These are phyloP conservation scores for Wolfiporia cocos DNA, from an alignment of 1,284 basidiomycete genomes.

Conservation along the genomic window DNA sequence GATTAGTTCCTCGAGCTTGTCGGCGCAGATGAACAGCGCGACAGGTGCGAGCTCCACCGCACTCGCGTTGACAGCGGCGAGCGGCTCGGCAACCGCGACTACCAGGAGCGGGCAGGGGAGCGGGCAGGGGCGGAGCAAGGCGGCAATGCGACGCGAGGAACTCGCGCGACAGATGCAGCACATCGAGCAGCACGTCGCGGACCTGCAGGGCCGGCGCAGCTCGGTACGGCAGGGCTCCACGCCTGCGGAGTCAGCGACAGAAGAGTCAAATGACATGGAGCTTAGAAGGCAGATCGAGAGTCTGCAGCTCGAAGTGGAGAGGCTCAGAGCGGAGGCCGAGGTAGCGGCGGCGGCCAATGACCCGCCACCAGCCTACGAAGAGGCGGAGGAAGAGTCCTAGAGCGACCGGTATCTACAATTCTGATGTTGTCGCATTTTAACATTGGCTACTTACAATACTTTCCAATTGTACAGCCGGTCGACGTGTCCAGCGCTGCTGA, in stretches of 20 bases:
- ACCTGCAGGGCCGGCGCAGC: neutral
- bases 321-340: conserved; percentile 1
- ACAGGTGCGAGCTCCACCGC: neutral
- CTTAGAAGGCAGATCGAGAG: conserved; percentile 3
- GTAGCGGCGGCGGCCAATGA: neutral
- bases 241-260: neutral
- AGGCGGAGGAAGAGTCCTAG: neutral
- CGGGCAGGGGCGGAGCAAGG: neutral
- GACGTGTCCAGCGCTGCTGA: too few relatives aligned
- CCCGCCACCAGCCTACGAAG: conserved; percentile 1
- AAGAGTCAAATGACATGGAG: neutral
- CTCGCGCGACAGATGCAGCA: conserved; percentile 2
- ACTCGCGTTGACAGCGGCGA: neutral
- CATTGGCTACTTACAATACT: too few relatives aligned
- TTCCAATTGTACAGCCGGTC: too few relatives aligned
- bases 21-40: neutral
- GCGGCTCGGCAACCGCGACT: neutral
- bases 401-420: neutral
- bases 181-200: conserved; percentile 3
- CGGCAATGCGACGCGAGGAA: neutral
- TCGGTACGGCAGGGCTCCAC: neutral
- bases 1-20: neutral
- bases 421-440: neutral
- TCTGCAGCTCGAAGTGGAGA: conserved; percentile 4
- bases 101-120: neutral